Evolutionary conservation across 2,329 filamentous ascomycete species (phyloP).

Genomic region (Cladobotryum mycophilum): DNA sequence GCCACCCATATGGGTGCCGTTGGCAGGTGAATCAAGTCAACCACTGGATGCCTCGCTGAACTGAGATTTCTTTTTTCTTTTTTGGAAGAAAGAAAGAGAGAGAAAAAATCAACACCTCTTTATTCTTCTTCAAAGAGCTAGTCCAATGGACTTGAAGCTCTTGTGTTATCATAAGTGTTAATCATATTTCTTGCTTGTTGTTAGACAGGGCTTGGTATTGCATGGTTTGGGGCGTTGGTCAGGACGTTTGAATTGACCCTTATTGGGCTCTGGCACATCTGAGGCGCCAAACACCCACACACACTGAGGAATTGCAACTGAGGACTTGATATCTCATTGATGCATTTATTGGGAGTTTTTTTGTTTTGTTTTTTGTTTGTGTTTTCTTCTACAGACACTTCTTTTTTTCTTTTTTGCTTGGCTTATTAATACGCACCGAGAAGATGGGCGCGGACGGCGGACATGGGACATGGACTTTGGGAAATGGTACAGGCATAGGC

Average conservation of each 20-base stretch:
- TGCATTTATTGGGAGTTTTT: slow-evolving; percentile 16
- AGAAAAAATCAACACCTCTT: neutral
- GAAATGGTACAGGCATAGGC: neutral
- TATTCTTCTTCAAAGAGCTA: slow-evolving; percentile 10
- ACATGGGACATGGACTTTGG: neutral
- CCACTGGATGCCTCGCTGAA: neutral
- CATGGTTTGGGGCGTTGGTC: slow-evolving; percentile 26
- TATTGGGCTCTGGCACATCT: neutral
- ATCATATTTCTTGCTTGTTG: neutral
- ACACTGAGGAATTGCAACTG: slow-evolving; percentile 1
- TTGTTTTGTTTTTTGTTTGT: neutral
- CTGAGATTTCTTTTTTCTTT: neutral
- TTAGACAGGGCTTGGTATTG: slow-evolving; percentile 22
- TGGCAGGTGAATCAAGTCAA: slow-evolving; percentile 1
- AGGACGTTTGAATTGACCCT: slow-evolving; percentile 12
- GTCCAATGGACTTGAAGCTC: neutral
- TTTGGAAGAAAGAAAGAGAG: neutral
- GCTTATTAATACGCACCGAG: slow-evolving; percentile 8
- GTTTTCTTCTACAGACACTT: neutral
- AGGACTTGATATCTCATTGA: slow-evolving; percentile 5
- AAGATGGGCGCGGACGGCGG: neutral
- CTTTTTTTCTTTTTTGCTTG: slow-evolving; percentile 5
- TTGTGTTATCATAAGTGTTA: slow-evolving; percentile 8
- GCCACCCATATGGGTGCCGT: slow-evolving; percentile 6
- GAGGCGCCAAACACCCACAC: neutral